phyloP scores from a whole-genome alignment of 1,139 yeast genomes.

The Arxiozyma heterogenica region DNA sequence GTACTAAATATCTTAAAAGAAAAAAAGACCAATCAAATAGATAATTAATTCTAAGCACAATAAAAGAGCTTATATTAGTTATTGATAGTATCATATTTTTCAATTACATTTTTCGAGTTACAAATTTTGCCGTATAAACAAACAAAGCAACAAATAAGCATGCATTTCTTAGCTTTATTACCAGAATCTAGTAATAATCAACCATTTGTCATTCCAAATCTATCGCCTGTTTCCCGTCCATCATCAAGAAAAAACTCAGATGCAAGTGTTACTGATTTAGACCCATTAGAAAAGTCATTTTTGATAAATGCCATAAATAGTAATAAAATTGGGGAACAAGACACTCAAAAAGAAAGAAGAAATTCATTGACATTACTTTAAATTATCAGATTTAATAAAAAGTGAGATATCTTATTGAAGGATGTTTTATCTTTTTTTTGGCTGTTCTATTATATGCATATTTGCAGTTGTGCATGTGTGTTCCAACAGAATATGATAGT shows the following conservation, averaged over 20 bases:
- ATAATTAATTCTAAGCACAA: not conserved
- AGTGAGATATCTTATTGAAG: not conserved
- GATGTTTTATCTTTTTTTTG: too few relatives aligned
- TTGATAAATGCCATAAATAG: not conserved
- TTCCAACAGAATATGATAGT: not conserved
- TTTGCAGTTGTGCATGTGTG: not conserved
- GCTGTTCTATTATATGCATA: not conserved
- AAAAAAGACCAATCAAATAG: not conserved
- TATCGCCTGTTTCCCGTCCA: constrained; percentile 46
- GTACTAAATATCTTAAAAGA: not conserved
- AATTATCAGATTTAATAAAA: not conserved
- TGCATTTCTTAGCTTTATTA: constrained; percentile 42
- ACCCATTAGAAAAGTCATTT: constrained; percentile 8
- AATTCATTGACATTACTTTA: constrained; percentile 10
- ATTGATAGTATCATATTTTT: not conserved
- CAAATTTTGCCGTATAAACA: not conserved
- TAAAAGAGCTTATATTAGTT: not conserved
- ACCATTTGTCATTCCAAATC: constrained; percentile 57
- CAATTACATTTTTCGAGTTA: not conserved
- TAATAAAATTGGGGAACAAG: not conserved
- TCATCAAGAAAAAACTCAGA: constrained; percentile 24
- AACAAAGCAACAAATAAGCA: not conserved
- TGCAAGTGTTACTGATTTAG: constrained; percentile 14
- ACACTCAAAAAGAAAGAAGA: constrained; percentile 7
- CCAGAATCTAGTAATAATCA: constrained; percentile 39